phyloP scores from a whole-genome alignment of 805 yeast species.

The Hanseniaspora singularis region DNA sequence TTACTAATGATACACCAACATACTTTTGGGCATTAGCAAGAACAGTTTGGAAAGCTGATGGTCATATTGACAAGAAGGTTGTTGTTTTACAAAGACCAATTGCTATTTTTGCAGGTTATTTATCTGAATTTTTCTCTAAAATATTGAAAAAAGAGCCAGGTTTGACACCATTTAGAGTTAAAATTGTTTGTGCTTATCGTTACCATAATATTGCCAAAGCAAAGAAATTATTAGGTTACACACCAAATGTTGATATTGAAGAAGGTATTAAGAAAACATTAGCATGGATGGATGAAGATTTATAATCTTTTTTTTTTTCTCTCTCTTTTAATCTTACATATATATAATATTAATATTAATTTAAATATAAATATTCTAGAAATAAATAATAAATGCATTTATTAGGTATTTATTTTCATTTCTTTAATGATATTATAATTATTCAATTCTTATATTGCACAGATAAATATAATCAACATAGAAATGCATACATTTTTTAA shows the following conservation, averaged over 20 bases:
- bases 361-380: neutral
- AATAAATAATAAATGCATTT: too few relatives aligned
- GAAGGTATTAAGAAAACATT: constrained; percentile 69
- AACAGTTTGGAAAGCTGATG: constrained; percentile 95
- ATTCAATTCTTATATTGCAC: neutral
- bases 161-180: constrained; percentile 90
- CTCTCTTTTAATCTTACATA: neutral
- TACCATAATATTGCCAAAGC: constrained; percentile 90
- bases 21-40: constrained; percentile 96
- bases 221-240: constrained; percentile 59
- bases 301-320: constrained; percentile 12
- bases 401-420: too few relatives aligned
- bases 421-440: neutral
- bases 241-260: constrained; percentile 66
- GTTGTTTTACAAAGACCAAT: constrained; percentile 59
- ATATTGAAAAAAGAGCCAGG: constrained; percentile 76
- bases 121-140: constrained; percentile 63
- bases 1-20: constrained; percentile 88
- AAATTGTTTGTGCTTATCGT: constrained; percentile 81
- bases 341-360: neutral
- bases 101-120: constrained; percentile 72
- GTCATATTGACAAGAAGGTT: constrained; percentile 57
- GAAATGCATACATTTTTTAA: too few relatives aligned
- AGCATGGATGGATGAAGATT: constrained; percentile 73
- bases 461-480: constrained; percentile 7